These are phyloP conservation scores for Eucalyptus tenuipes DNA, from an alignment of 345 rosid genomes.

Conservation along the genomic window DNA sequence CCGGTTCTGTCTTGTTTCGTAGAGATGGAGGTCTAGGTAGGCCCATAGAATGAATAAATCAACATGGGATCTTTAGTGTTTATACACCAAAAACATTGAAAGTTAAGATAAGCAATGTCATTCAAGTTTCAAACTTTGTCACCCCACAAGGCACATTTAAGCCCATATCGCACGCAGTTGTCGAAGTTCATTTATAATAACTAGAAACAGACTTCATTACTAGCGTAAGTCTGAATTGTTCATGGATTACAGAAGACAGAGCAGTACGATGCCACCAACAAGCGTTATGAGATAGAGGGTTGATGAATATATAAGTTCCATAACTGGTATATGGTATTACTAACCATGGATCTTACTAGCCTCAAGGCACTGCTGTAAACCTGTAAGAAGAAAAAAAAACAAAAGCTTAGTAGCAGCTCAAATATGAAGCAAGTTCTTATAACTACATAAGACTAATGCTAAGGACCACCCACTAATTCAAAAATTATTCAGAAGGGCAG, in stretches of 20 bases:
- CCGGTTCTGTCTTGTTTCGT: neutral
- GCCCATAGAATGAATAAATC: neutral
- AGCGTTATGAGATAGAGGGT: neutral
- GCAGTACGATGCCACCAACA: neutral
- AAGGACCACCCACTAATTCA: neutral
- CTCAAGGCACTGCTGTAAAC: constrained; percentile 97
- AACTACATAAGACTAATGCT: neutral
- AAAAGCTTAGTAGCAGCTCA: neutral
- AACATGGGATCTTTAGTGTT: neutral
- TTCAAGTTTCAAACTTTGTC: neutral
- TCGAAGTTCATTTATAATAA: neutral
- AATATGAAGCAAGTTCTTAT: neutral
- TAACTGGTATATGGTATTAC: neutral
- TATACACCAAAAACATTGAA: neutral
- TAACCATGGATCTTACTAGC: constrained; percentile 94
- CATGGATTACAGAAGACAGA: neutral
- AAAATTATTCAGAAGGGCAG: neutral
- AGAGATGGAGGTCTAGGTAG: neutral
- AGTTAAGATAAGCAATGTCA: neutral
- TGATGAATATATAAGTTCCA: neutral
- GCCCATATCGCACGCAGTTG: neutral
- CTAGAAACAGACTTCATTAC: neutral
- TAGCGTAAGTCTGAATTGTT: neutral
- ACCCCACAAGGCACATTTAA: neutral
- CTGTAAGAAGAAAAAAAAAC: constrained; percentile 13